phyloP scores from a whole-genome alignment of 345 rosid genomes.

The Camelina neglecta region DNA sequence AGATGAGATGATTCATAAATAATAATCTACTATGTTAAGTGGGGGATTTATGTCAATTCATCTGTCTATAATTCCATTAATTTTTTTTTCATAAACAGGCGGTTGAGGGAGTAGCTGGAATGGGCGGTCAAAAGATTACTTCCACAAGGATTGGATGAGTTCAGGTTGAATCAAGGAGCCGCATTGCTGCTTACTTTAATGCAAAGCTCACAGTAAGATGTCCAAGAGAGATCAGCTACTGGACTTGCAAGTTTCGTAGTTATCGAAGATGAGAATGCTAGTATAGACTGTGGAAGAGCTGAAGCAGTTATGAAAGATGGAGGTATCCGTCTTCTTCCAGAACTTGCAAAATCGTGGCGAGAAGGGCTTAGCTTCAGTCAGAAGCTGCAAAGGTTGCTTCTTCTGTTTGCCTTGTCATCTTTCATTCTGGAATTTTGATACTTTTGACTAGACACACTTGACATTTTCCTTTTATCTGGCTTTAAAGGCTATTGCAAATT shows the following conservation, averaged over 20 bases:
- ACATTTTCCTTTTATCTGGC: neutral
- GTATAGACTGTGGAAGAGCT: slow-evolving; percentile 81
- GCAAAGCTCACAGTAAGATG: slow-evolving; percentile 85
- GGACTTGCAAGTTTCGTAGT: slow-evolving; percentile 90
- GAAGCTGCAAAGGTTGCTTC: slow-evolving; percentile 80
- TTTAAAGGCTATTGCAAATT: slow-evolving; percentile 77
- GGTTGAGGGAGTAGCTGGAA: too few relatives aligned
- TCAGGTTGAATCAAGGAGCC: slow-evolving; percentile 90
- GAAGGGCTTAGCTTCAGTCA: slow-evolving; percentile 71
- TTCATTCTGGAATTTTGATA: neutral
- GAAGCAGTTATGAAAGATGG: slow-evolving; percentile 86
- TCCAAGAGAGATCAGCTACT: slow-evolving; percentile 91
- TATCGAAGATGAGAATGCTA: slow-evolving; percentile 80
- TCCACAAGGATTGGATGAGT: slow-evolving; percentile 68
- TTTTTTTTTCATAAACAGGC: too few relatives aligned
- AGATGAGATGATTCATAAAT: too few relatives aligned
- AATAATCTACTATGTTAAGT: too few relatives aligned
- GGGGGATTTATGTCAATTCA: too few relatives aligned
- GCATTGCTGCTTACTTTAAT: slow-evolving; percentile 67
- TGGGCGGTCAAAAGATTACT: too few relatives aligned
- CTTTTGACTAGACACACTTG: neutral
- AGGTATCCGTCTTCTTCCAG: slow-evolving; percentile 70
- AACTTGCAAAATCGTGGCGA: slow-evolving; percentile 84
- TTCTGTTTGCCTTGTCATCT: neutral
- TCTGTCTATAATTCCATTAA: too few relatives aligned